phyloP scores from a whole-genome alignment of 306 rosid species.

The Gillenia trifoliata region DNA sequence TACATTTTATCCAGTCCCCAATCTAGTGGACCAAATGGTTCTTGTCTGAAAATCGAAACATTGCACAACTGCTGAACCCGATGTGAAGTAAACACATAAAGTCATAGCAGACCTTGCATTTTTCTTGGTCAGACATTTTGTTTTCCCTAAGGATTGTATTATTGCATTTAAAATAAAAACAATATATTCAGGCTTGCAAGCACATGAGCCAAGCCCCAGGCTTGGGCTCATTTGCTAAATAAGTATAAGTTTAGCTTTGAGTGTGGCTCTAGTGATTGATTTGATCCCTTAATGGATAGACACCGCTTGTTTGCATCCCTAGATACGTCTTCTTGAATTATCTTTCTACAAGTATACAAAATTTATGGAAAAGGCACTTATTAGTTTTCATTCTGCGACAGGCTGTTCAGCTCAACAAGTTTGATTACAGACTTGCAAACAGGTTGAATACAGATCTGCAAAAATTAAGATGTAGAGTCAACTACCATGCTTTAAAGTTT shows the following conservation, averaged over 20 bases:
- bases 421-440: conserved; percentile 97
- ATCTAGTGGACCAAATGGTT: not conserved
- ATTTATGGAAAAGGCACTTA: conserved; percentile 26
- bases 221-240: not conserved
- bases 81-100: not conserved
- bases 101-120: not conserved
- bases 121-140: not conserved
- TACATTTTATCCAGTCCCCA: not conserved
- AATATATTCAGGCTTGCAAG: not conserved
- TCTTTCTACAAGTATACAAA: conserved; percentile 8
- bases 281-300: not conserved
- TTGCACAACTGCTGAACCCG: not conserved
- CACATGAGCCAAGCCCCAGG: not conserved
- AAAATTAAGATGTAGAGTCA: conserved; percentile 93
- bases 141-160: not conserved
- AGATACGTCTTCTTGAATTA: not conserved
- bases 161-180: not conserved
- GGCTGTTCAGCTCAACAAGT: conserved; percentile 93
- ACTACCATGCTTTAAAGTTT: conserved; percentile 88
- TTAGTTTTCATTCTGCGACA: conserved; percentile 42
- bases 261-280: not conserved
- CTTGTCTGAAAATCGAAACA: not conserved
- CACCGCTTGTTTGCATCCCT: not conserved
- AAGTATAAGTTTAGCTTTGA: not conserved
- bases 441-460: conserved; percentile 80